phyloP scores from a whole-genome alignment of 2,329 filamentous ascomycete genomes.

The Cytospora schulzeri region DNA sequence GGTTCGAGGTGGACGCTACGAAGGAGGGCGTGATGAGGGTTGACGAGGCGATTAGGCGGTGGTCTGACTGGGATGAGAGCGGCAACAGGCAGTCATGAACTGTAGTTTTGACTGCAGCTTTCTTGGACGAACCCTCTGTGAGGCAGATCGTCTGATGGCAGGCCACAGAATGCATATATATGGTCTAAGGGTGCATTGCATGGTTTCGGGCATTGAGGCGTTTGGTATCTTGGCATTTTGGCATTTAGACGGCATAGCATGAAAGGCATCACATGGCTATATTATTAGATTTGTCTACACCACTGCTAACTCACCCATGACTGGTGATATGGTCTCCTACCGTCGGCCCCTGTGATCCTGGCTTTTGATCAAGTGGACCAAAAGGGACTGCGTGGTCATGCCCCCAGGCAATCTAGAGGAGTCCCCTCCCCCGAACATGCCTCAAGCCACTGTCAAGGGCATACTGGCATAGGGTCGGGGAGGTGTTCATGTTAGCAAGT shows the following conservation, averaged over 20 bases:
- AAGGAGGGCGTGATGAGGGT: constrained; percentile 41
- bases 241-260: constrained; percentile 8
- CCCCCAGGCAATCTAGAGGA: no score
- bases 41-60: constrained; percentile 73
- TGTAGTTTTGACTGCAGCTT: neutral
- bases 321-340: neutral
- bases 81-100: neutral
- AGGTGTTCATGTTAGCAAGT: no score
- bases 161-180: neutral
- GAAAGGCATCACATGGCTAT: constrained; percentile 9
- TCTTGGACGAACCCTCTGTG: neutral
- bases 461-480: no score
- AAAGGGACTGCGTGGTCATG: no score
- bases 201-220: constrained; percentile 1
- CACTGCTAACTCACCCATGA: neutral
- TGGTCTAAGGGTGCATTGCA: neutral
- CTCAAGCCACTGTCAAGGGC: no score
- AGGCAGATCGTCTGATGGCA: neutral
- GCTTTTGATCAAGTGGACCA: neutral
- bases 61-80: constrained; percentile 80
- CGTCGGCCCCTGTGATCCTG: neutral
- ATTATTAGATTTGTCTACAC: neutral
- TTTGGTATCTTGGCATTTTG: constrained; percentile 9
- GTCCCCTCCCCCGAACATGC: no score
- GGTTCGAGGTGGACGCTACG: constrained; percentile 77